Conservation (phyloP, 2,329 filamentous ascomycete genomes). For the Arachnopeziza araneosa region DNA sequence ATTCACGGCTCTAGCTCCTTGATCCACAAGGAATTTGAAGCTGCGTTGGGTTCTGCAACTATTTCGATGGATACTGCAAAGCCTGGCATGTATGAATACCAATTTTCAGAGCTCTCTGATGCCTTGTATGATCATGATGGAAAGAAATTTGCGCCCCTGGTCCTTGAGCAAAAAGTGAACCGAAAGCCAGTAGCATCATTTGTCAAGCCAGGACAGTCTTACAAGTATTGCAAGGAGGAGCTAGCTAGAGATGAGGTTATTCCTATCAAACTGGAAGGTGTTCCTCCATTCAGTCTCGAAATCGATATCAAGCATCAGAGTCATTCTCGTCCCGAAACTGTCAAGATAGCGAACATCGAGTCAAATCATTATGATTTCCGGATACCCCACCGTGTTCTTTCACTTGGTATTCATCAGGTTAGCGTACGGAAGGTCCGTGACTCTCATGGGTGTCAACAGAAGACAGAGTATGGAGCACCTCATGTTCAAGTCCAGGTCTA, state of each 20-base stretch:
- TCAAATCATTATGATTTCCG: slow-evolving; percentile 70
- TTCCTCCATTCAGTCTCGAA: slow-evolving; percentile 84
- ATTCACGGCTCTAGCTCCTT: slow-evolving; percentile 59
- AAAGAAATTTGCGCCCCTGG: slow-evolving; percentile 58
- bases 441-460: slow-evolving; percentile 76
- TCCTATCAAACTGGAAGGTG: slow-evolving; percentile 75
- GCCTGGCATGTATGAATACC: slow-evolving; percentile 80
- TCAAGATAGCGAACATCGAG: slow-evolving; percentile 74
- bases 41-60: slow-evolving; percentile 68
- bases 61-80: slow-evolving; percentile 82
- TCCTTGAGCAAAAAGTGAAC: slow-evolving; percentile 78
- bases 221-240: slow-evolving; percentile 91
- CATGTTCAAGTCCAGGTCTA: slow-evolving; percentile 88
- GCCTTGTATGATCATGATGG: slow-evolving; percentile 75
- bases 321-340: slow-evolving; percentile 70
- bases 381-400: slow-evolving; percentile 78
- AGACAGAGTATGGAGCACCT: slow-evolving; percentile 63
- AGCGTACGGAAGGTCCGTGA: slow-evolving; percentile 88
- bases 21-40: slow-evolving; percentile 67
- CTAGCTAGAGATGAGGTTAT: slow-evolving; percentile 78
- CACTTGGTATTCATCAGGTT: slow-evolving; percentile 83
- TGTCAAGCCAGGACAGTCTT: slow-evolving; percentile 79
- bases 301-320: slow-evolving; percentile 91
- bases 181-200: slow-evolving; percentile 79
- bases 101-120: slow-evolving; percentile 77